Percentiles rank a stretch among this genome's conserved stretches.
Evolutionary conservation across 306 rosid species (phyloP).

Genomic region (Vigna angularis): DNA sequence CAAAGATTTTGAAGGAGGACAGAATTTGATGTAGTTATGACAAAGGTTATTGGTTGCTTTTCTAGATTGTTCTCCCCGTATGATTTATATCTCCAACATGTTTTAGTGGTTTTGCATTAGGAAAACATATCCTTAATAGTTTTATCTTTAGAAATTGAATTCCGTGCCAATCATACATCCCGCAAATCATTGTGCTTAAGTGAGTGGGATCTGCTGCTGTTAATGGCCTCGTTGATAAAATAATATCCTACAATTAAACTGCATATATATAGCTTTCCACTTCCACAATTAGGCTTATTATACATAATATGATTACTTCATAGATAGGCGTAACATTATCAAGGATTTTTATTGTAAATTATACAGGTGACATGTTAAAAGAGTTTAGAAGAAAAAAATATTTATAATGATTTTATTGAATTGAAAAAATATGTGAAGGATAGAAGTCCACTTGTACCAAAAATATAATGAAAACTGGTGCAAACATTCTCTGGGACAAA

Average conservation of each 20-base stretch:
- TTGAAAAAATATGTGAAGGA: not conserved
- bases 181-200: conserved; percentile 16
- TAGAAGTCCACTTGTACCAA: not conserved
- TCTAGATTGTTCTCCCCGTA: conserved; percentile 37
- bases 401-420: no score
- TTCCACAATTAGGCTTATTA: not conserved
- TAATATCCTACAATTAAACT: not conserved
- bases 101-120: conserved; percentile 28
- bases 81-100: conserved; percentile 10
- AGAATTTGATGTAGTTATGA: not conserved
- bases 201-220: conserved; percentile 29
- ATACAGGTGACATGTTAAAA: no score
- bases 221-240: conserved; percentile 37
- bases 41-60: conserved; percentile 9
- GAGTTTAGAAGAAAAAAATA: no score
- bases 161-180: conserved; percentile 29
- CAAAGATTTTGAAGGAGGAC: not conserved
- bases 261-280: conserved; percentile 38
- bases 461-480: not conserved
- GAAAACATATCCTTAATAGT: conserved; percentile 14
- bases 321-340: not conserved
- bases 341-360: not conserved
- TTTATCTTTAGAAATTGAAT: conserved; percentile 21
- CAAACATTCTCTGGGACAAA: not conserved
- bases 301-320: no score